Evolutionary conservation across 108 stramenopile species (phyloP), one percentile per base, ranked within the genome.

Genomic region (Aurantiochytrium sp.): DNA sequence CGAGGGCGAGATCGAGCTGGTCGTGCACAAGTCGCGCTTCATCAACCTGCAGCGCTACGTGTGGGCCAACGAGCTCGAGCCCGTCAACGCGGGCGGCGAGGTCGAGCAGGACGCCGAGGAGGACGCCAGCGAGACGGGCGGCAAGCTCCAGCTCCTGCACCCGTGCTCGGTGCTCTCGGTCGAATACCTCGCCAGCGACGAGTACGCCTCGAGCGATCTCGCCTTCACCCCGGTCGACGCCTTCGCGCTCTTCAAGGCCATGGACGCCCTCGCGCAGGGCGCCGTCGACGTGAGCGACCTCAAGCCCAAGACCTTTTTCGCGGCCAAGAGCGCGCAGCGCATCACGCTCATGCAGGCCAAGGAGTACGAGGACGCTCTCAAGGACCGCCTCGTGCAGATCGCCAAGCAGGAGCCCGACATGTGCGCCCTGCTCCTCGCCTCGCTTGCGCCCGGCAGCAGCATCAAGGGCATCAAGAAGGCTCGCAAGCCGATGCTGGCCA

Each of bases 41-140:
- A 98, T 99, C 91, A 99, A 99, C 89, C 90, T 99, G 65, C 98
- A 99, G 91, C 95, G 98, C 41, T 97, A 96, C 89, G 95, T 99
- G 73, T 95, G 96, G 50, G 92, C 93, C 27, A 91, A 94, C 45
- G 86, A 59, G 68, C 55, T 32, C 55, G 94, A 94, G 87, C 69
- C 89, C 8, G 95, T 95, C 86, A 91, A 97, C 86, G 94, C 27
- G 15, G 34, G 0, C 8, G 34, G 8, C 34, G 59, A 15, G 10
- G 59, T 34, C 0, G 59, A 94, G 90, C 86, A 69, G 15, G 94
- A 94, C 88, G 87, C 90, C 19, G 95, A 96, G 85, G 91, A 97
- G 87, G 94, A 15, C 1, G 19, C 4, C 10, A 65, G 27, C 34
- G 24, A 65, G 34, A 89, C 87, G 21, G 88, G 17, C n/a, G 86